Evolutionary conservation across 2,329 filamentous ascomycete genomes (phyloP).

Genomic region (Myriosclerotinia duriaeana): DNA sequence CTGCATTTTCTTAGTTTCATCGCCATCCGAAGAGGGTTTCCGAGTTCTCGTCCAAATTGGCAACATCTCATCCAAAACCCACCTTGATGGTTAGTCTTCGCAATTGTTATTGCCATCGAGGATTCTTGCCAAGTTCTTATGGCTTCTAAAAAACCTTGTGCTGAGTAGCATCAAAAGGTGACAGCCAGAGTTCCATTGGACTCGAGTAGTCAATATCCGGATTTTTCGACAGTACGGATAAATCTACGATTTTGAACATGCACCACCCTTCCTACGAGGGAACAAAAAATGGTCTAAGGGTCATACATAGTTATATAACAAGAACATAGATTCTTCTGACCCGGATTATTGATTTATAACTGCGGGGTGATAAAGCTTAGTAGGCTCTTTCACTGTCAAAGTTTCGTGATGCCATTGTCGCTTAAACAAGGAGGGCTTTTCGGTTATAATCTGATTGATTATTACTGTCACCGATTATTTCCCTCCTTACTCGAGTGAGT

Average conservation of each 20-base stretch:
- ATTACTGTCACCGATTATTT: not conserved
- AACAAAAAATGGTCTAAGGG: not conserved
- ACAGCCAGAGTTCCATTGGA: not conserved
- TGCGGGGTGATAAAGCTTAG: no score
- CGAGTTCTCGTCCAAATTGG: not conserved
- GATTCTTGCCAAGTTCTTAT: not conserved
- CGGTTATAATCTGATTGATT: not conserved
- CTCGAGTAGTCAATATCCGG: not conserved
- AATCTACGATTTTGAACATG: not conserved
- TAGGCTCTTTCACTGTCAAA: not conserved
- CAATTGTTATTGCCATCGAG: not conserved
- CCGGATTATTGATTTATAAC: not conserved
- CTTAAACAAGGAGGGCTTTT: slow-evolving; percentile 11
- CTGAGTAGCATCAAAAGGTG: rapidly evolving
- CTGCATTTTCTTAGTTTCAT: not conserved
- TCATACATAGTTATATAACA: not conserved
- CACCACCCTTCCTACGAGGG: no score
- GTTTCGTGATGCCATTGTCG: not conserved
- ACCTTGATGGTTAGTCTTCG: not conserved
- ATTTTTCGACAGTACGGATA: not conserved
- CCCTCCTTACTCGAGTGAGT: not conserved
- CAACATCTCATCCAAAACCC: not conserved
- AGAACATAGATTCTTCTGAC: not conserved
- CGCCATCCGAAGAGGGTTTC: no score
- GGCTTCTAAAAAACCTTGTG: not conserved